Evolutionary conservation across 176 grass and related monocot genomes (phyloP).

Genomic region (Luzula sylvatica): DNA sequence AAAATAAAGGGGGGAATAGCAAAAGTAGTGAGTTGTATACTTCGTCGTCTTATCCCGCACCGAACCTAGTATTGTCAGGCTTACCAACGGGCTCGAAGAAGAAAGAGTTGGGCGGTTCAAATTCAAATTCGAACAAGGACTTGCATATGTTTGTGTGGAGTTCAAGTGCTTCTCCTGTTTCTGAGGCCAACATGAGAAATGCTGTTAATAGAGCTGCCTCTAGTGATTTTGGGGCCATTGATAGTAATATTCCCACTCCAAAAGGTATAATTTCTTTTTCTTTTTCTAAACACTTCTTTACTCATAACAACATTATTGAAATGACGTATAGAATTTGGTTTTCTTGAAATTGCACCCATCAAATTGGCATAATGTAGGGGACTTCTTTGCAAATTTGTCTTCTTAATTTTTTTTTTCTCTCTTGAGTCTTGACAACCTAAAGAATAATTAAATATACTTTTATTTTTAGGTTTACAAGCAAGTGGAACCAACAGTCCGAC

Average conservation of each 20-base stretch:
- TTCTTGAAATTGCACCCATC: no score
- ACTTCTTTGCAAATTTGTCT: no score
- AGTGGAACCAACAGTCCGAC: slow-evolving; percentile 59
- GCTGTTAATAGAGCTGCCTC: slow-evolving; percentile 83
- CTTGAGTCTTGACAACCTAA: no score
- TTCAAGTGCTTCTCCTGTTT: slow-evolving; percentile 75
- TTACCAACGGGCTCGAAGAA: slow-evolving; percentile 31
- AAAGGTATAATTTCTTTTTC: slow-evolving; percentile 31
- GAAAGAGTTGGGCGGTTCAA: slow-evolving; percentile 53
- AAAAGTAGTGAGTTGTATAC: slow-evolving; percentile 32
- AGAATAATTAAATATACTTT: no score
- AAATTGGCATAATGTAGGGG: no score
- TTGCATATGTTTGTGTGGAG: slow-evolving; percentile 93
- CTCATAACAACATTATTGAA: not conserved
- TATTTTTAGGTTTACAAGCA: slow-evolving; percentile 2
- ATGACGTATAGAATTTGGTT: no score
- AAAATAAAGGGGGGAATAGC: slow-evolving; percentile 19
- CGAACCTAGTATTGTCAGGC: slow-evolving; percentile 48
- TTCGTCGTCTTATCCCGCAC: slow-evolving; percentile 40
- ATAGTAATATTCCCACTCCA: slow-evolving; percentile 41
- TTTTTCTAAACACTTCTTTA: not conserved
- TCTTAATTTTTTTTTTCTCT: no score
- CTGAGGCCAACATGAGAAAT: slow-evolving; percentile 91
- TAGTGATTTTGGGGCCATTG: slow-evolving; percentile 42
- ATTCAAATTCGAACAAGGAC: slow-evolving; percentile 81